Evolutionary conservation across 2,329 filamentous ascomycete genomes (phyloP), one percentile per base, ranked within the genome.

Genomic region (Onygena corvina): DNA sequence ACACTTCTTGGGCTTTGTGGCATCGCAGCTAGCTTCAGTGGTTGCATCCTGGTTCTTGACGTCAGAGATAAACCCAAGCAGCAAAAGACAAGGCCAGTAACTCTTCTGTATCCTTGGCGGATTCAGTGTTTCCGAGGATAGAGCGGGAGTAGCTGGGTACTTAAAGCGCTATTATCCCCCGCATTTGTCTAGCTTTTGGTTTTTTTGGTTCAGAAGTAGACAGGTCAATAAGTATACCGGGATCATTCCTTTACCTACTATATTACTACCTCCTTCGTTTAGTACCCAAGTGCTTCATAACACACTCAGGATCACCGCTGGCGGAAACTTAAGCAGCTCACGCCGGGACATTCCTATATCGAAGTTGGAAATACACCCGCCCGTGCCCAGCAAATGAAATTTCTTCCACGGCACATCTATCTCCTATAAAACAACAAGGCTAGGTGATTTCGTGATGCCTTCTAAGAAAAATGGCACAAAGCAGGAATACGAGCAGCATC

Each of bases 401-500:
- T 4, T 4, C 34, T 36, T 38, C 4, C 34, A 21, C 20, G 16
- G 34, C 20, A 14, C 3, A 14, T 8, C 6, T 49, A 21, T 27
- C 30, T 16, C 40, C 18, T 9, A 38, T n/a, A 18, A n/a, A 27
- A 40, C 7, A 27, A 44, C 20, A 30, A 33, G 38, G 38, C 21
- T 33, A 47, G 42, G 5, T 9, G 6, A 16, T 50, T 38, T 51
- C 52, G 51, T 36, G 44, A 57, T 57, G 55, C 48, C 42, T 49
- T 49, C 42, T 23, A 42, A 34, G 21, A 54, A 55, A 42, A 50
- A 35, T 23, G n/a, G 38, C 42, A 38, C 46, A 35, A 52, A 57
- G 20, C 60, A 62, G 47, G 57, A 55, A 44, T 65, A 62, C 48
- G 50, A 60, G 21, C 55, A 56, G 49, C 60, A 65, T 31, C 64